phyloP scores from a whole-genome alignment of 1,139 yeast genomes.

The Yamadazyma friedrichii region DNA sequence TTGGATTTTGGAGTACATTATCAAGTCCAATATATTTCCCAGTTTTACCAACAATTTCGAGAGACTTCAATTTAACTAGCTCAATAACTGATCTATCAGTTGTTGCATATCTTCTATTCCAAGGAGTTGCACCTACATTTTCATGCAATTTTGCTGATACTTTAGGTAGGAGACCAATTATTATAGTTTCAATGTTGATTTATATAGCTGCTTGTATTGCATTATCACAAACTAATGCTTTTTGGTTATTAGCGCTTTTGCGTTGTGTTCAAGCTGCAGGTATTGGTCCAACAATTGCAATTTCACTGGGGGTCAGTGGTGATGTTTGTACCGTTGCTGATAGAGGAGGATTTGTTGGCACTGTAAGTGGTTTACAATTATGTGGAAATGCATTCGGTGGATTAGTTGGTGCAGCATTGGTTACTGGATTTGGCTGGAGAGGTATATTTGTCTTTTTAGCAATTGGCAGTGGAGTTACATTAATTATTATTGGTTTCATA shows the following conservation, averaged over 20 bases:
- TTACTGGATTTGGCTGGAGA: conserved; percentile 34
- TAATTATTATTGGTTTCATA: conserved; percentile 21
- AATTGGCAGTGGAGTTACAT: conserved; percentile 35
- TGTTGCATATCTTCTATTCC: conserved; percentile 37
- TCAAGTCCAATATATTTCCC: conserved; percentile 44
- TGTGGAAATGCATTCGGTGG: conserved; percentile 43
- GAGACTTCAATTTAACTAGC: conserved; percentile 23
- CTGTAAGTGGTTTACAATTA: conserved; percentile 34
- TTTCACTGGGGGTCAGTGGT: conserved; percentile 40
- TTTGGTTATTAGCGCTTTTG: conserved; percentile 35
- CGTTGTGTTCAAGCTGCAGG: conserved; percentile 43
- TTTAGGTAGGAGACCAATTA: conserved; percentile 36
- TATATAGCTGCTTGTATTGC: conserved; percentile 37
- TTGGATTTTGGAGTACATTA: conserved; percentile 41
- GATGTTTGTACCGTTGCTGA: conserved; percentile 36
- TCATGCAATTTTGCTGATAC: conserved; percentile 35
- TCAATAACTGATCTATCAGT: conserved; percentile 33
- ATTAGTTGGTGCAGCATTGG: conserved; percentile 36
- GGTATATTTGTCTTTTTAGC: conserved; percentile 38
- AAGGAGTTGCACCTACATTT: conserved; percentile 37
- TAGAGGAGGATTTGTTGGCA: conserved; percentile 42
- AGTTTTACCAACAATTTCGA: conserved; percentile 35
- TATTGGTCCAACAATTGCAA: conserved; percentile 41
- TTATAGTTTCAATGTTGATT: conserved; percentile 25
- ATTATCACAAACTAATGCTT: conserved; percentile 31